Conservation (phyloP, 1,284 basidiomycete species). For the Grifola frondosa region DNA sequence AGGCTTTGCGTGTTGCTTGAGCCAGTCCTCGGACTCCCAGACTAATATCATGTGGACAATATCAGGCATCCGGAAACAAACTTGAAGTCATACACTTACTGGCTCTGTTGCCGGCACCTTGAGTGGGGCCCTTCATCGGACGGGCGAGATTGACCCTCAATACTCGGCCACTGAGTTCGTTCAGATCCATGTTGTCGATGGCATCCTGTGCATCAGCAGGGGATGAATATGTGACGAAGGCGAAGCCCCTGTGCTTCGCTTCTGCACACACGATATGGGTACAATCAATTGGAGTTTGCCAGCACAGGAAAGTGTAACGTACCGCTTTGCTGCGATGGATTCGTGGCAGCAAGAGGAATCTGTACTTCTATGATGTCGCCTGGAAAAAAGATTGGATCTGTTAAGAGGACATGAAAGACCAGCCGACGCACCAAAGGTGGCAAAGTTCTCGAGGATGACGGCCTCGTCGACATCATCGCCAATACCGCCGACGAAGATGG, state of each 20-base stretch:
- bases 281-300: constrained; percentile 3
- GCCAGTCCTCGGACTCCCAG: constrained; percentile 87
- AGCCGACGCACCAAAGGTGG: constrained; percentile 67
- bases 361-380: constrained; percentile 83
- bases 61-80: constrained; percentile 14
- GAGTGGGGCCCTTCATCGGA: constrained; percentile 64
- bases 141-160: constrained; percentile 77
- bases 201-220: constrained; percentile 81
- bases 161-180: constrained; percentile 72
- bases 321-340: constrained; percentile 57
- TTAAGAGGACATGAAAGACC: no score
- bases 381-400: constrained; percentile 35
- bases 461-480: constrained; percentile 74
- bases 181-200: constrained; percentile 88
- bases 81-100: constrained; percentile 44
- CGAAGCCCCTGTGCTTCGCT: constrained; percentile 78
- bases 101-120: constrained; percentile 69
- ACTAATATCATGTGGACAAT: constrained; percentile 42
- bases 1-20: constrained; percentile 70
- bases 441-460: constrained; percentile 66
- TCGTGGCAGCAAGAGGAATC: constrained; percentile 65
- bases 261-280: constrained; percentile 40
- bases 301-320: constrained; percentile 15
- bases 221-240: constrained; percentile 75
- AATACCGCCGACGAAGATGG: constrained; percentile 76